phyloP scores from a whole-genome alignment of 208 protist species.

The Leishmania turanica region DNA sequence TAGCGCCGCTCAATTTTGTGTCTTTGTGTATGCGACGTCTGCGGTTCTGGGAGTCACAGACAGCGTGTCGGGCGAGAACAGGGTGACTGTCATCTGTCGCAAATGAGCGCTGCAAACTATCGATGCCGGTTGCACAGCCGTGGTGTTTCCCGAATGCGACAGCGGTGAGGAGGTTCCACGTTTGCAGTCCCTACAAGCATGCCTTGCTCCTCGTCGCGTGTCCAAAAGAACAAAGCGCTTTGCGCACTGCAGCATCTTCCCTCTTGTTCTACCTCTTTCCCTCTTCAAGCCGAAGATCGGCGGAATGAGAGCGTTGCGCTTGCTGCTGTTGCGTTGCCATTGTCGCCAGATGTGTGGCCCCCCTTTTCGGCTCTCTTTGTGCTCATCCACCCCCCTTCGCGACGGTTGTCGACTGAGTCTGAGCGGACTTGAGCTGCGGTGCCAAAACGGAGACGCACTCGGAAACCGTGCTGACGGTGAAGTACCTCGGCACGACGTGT shows the following conservation, averaged over 20 bases:
- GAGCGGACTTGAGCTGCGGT: not conserved
- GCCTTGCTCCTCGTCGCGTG: not conserved
- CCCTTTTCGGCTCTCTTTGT: constrained; percentile 3
- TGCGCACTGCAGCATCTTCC: not conserved
- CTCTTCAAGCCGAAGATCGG: not conserved
- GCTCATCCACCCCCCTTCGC: not conserved
- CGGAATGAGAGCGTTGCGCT: constrained; percentile 1
- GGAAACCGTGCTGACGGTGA: not conserved
- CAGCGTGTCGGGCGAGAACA: not conserved
- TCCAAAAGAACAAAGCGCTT: not conserved
- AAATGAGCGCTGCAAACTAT: not conserved
- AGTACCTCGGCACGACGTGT: not conserved
- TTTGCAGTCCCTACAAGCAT: not conserved
- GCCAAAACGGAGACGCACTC: not conserved
- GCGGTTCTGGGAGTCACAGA: not conserved
- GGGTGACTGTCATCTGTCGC: not conserved
- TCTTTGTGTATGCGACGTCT: not conserved
- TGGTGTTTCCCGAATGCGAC: not conserved
- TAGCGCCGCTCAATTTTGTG: not conserved
- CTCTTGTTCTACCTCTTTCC: not conserved
- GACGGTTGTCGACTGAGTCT: not conserved
- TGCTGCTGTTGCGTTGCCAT: not conserved
- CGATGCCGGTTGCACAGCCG: not conserved
- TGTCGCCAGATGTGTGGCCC: not conserved
- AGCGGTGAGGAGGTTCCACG: not conserved